phyloP scores from a whole-genome alignment of 2,329 filamentous ascomycete species.

The Fonsecaea monophora region DNA sequence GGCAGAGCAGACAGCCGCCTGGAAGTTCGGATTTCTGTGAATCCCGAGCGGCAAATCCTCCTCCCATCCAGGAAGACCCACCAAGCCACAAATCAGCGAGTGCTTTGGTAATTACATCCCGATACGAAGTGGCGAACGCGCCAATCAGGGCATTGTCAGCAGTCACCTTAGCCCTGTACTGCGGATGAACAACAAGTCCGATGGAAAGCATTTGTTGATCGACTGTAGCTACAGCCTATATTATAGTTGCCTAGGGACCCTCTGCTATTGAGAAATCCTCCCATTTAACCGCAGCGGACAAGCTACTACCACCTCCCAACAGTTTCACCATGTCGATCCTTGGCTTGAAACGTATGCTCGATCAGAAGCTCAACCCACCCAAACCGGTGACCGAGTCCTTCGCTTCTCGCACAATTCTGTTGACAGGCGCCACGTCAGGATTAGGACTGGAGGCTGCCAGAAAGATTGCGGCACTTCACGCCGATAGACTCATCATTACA shows the following conservation, averaged over 20 bases:
- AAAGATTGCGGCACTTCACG: conserved; percentile 54
- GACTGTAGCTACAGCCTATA: background rate
- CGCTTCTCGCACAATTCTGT: conserved; percentile 54
- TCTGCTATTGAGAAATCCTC: conserved; percentile 39
- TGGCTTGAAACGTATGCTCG: conserved; percentile 20
- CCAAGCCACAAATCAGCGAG: background rate
- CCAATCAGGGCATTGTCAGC: background rate
- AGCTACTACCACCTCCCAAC: background rate
- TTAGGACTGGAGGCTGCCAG: conserved; percentile 59
- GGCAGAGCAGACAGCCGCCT: background rate
- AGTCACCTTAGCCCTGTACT: background rate
- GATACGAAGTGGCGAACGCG: no score
- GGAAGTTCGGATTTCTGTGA: background rate
- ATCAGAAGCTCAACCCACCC: conserved; percentile 31
- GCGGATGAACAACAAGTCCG: conserved; percentile 3
- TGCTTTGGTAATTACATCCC: background rate
- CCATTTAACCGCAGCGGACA: background rate
- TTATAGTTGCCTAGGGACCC: background rate
- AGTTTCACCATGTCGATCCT: conserved; percentile 11
- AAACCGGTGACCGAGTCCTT: conserved; percentile 50
- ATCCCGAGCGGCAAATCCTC: background rate
- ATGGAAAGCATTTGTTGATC: background rate
- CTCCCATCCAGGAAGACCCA: background rate
- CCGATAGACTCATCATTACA: conserved; percentile 54
- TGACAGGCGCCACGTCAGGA: conserved; percentile 60